Evolutionary conservation across 257 asterid species (phyloP), one percentile per base, ranked within the genome.

Genomic region (Gentiana macrophylla): DNA sequence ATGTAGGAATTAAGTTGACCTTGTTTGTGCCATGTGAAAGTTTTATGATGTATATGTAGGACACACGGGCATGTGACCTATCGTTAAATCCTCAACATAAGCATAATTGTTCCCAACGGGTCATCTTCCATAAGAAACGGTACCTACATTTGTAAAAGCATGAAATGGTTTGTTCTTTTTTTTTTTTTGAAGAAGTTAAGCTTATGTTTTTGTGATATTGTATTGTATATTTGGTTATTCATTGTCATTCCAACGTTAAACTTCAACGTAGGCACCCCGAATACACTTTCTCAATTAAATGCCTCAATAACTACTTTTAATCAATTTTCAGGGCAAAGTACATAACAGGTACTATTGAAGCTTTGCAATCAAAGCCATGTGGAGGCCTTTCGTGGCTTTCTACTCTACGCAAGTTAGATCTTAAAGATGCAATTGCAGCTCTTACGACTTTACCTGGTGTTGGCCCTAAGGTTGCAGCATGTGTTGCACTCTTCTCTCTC

Each of bases 401-500:
- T 62, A 70, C 91, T 60, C 97, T 92, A 58, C 93, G 97, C 60
- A 73, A 76, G 60, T 60, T 72, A 7, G 84, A 80, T 66, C 94
- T 88, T 65, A 86, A 79, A 67, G 93, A 63, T 59, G 85, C 80
- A 11, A 74, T 92, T 56, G 83, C 68, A 24, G 81, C 74, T 37
- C 91, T 92, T 56, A 74, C 68, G 56, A 76, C 79, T 64, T 68
- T 92, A 75, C 93, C 94, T 13, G 98, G 98, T 43, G 98, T 92
- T 60, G 98, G 98, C 51, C 97, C 98, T n/a, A 92, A 92, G 71
- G 98, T 92, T 52, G 95, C 98, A 53, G 94, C 98, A 2, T 92
- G 98, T 70, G 59, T 88, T 67, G 94, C 98, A 38, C 97, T 92
- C 38, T 92, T 92, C 77, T 74, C 97, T 35, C 77, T 92, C 46